Base-by-base conservation (phyloP, 2,329 filamentous ascomycete genomes). In the Hypocrella siamensis region DNA sequence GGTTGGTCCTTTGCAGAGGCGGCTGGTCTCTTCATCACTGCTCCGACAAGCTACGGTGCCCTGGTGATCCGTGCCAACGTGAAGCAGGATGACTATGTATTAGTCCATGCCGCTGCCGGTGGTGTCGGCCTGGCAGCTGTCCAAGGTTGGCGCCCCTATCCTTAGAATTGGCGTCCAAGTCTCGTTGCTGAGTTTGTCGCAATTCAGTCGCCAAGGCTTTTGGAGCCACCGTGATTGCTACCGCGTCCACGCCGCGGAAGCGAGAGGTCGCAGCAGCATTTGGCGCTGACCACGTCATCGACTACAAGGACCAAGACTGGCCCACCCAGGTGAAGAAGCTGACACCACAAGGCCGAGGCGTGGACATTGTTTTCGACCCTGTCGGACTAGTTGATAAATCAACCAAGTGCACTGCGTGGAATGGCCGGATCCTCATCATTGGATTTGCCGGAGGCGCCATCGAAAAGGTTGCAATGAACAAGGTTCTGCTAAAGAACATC, bases 321-420 rank as follows among this genome's bases (percentile, higher is more conserved):
- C 67, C 71, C n/a, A 61, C 64, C 3, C 54, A 74, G 38, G 84
- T 94, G 30, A 81, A 81, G 60, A 74, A 71, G 42, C 55, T 96
- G 36, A 88, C 79, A 4, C 82, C 81, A 0, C 71, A 74, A 39
- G 70, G 70, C 2, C 54, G 61, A 28, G 73, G 85, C 9, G 86
- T 93, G 14, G 86, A 96, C 54, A 83, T 96, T 31, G 86, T 96
- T 16, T 96, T 84, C 58, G 88, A 96, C 53, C 85, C 88, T 10
- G 88, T 96, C 1, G 88, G 88, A 1, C 60, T 94, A 50, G 82
- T 94, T 31, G 84, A 92, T 42, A 69, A 75, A 49, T 84, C 77
- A 43, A 81, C 86, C 43, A 93, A 93, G 57, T 94, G 88, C 58
- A 82, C 79, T 4, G 80, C 84, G 4, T 96, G 85, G 86, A 93